These are phyloP conservation scores for Albatrellus sp. DNA, from an alignment of 1,284 basidiomycete species.

Conservation along the genomic window DNA sequence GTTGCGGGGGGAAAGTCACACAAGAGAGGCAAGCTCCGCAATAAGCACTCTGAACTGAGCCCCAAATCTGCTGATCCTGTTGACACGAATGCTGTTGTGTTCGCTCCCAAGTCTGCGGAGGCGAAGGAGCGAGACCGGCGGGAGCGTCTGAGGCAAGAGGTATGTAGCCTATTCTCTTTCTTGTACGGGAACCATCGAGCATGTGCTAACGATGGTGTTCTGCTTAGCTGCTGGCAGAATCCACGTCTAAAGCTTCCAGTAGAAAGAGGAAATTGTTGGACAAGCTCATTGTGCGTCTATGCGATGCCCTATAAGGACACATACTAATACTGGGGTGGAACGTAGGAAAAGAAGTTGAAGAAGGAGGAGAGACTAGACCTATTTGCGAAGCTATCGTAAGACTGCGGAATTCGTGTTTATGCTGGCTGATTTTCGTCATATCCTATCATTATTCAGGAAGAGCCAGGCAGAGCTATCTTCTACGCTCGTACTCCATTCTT, in stretches of 20 bases:
- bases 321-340: neutral
- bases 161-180: conserved; percentile 17
- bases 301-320: neutral
- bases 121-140: conserved; percentile 49
- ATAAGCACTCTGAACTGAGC: conserved; percentile 1
- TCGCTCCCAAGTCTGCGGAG: conserved; percentile 46
- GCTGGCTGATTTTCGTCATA: conserved; percentile 12
- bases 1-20: conserved; percentile 26
- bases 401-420: conserved; percentile 11
- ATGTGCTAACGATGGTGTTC: neutral
- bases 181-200: neutral
- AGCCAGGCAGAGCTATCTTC: conserved; percentile 57
- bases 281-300: conserved; percentile 61
- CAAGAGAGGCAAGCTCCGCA: conserved; percentile 37
- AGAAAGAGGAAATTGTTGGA: conserved; percentile 76
- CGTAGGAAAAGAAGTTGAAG: conserved; percentile 74
- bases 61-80: conserved; percentile 9
- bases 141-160: conserved; percentile 52
- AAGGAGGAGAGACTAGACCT: conserved; percentile 68
- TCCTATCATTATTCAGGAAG: conserved; percentile 33
- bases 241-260: conserved; percentile 57
- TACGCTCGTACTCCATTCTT: conserved; percentile 52
- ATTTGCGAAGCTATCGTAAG: conserved; percentile 69
- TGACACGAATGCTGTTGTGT: conserved; percentile 50
- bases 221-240: conserved; percentile 35